Evolutionary conservation across 345 rosid genomes (phyloP), one percentile per base, ranked within the genome.

Genomic region (Euphorbia lathyris): DNA sequence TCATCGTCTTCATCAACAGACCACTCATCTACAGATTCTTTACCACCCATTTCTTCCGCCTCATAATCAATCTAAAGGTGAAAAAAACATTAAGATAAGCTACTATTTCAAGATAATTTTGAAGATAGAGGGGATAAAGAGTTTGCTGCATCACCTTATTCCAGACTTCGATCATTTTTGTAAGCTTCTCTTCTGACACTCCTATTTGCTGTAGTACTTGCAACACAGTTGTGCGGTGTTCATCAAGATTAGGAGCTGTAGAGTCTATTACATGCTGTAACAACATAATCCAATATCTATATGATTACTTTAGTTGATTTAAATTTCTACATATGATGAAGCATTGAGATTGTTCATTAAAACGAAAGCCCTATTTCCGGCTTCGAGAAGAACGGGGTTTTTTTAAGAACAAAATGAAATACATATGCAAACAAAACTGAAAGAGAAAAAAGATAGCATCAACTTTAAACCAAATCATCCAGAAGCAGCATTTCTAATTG

Each of bases 131-230:
- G 63, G 22, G 25, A 52, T 2, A 38, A 40, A 34, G 4, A 48
- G 9, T 30, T 47, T 4, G 5, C 50, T 57, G 6, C 57, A 26
- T 56, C 72, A 92, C 99, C 91, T 94, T 91, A 66, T 91, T 94
- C 98, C 97, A 91, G 61, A 86, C 97, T 88, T 94, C 96, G 69
- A 91, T 83, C 97, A 94, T 90, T 67, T 86, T 85, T 72, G 84
- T 60, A 66, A 88, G 83, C 84, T 90, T 94, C 81, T 88, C 97
- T 65, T 85, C 83, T 19, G 96, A 74, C n/a, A 94, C 97, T 71
- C 98, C 96, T 63, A 91, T 92, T 77, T 94, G 97, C 68, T 80
- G 86, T 59, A 94, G 92, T 76, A 90, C 93, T 76, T 82, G 84
- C 81, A 91, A 80, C 64, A 90, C 98, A 9, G 98, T 83, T 42